A percentile compares a stretch with the other conserved stretches of the same genome.
phyloP scores from a whole-genome alignment of 768 basidiomycete species.

The Hydnomerulius pinastri region DNA sequence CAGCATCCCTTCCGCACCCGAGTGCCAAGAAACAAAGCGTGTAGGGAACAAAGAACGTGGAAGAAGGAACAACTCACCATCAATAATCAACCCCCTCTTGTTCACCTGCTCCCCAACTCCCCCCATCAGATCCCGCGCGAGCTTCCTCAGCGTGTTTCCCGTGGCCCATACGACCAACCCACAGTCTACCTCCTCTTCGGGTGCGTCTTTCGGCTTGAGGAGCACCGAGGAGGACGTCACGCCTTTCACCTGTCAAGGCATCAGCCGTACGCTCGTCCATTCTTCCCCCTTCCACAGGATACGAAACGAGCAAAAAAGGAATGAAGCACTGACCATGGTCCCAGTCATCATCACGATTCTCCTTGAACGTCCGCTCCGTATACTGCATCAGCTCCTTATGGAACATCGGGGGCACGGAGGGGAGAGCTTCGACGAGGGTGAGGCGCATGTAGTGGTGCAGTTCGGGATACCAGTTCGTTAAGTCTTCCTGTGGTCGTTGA shows the following conservation, averaged over 20 bases:
- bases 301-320: background rate
- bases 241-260: background rate
- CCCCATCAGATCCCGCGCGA: too few relatives aligned
- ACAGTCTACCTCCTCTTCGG: too few relatives aligned
- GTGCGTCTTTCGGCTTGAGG: background rate
- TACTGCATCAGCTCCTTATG: background rate
- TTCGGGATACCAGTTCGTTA: conserved; percentile 89
- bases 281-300: background rate
- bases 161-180: too few relatives aligned
- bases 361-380: background rate
- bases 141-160: too few relatives aligned
- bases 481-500: conserved; percentile 56
- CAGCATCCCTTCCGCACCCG: too few relatives aligned
- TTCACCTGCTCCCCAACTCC: too few relatives aligned
- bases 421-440: too few relatives aligned
- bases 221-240: background rate
- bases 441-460: conserved; percentile 80
- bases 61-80: background rate
- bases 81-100: background rate
- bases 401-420: background rate
- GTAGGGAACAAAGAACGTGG: background rate
- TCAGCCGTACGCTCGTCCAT: too few relatives aligned
- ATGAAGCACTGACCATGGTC: background rate
- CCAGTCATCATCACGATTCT: too few relatives aligned
- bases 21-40: too few relatives aligned